Conservation (phyloP, 306 rosid species). For the Crotalaria pallida region DNA sequence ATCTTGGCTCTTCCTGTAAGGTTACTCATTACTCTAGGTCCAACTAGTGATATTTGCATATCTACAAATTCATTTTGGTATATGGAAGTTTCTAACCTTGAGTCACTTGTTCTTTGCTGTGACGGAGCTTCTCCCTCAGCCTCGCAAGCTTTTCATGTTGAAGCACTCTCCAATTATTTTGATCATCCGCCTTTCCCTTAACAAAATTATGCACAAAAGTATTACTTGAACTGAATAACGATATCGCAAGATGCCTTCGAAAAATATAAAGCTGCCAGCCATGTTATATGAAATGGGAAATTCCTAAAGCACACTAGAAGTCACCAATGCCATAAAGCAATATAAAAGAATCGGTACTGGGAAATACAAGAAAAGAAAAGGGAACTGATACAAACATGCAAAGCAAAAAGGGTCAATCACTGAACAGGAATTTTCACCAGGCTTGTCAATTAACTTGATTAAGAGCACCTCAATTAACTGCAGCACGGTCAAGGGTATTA, state of each 20-base stretch:
- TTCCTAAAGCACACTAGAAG: not conserved
- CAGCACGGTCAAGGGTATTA: not conserved
- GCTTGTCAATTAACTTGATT: not conserved
- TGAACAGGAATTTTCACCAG: not conserved
- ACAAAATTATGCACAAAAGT: constrained; percentile 17
- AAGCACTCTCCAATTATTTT: constrained; percentile 72
- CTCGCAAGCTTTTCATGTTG: constrained; percentile 72
- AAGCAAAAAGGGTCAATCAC: not conserved
- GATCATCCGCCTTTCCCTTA: constrained; percentile 91
- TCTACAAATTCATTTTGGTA: not conserved
- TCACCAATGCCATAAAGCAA: constrained; percentile 1
- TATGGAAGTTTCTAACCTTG: constrained; percentile 49
- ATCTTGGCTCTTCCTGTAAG: constrained; percentile 68
- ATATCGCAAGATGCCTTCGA: not conserved
- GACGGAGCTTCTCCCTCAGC: constrained; percentile 67
- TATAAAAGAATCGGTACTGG: not conserved
- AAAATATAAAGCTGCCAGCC: not conserved
- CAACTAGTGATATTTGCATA: constrained; percentile 7
- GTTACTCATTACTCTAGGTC: constrained; percentile 26
- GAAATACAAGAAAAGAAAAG: not conserved
- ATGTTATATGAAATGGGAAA: not conserved
- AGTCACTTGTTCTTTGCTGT: constrained; percentile 47
- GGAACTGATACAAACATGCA: not conserved
- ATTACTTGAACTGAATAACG: constrained; percentile 18
- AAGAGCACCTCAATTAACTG: not conserved